These are phyloP conservation scores for Coix lacrymajobi DNA, from an alignment of 176 grass and related monocot genomes.

Conservation along the genomic window DNA sequence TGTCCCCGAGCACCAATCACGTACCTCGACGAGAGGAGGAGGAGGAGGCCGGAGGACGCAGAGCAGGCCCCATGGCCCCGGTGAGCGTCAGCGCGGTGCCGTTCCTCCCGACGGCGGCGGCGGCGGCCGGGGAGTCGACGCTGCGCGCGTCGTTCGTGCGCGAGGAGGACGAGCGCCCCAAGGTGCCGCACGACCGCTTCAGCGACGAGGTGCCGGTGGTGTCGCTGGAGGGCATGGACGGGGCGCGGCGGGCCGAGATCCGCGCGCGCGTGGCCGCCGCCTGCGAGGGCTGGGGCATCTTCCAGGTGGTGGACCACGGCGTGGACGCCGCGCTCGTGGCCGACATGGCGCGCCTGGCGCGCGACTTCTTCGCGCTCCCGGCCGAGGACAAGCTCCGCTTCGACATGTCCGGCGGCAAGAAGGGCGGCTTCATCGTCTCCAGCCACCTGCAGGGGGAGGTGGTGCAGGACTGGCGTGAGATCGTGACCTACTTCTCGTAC, in stretches of 20 bases:
- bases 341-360: conserved; percentile 45
- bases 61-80: neutral
- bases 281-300: conserved; percentile 88
- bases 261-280: conserved; percentile 52
- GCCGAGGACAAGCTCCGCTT: conserved; percentile 72
- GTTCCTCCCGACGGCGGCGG: conserved; percentile 64
- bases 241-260: conserved; percentile 54
- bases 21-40: neutral
- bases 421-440: conserved; percentile 94
- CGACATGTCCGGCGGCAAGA: conserved; percentile 96
- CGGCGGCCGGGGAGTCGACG: conserved; percentile 33
- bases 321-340: conserved; percentile 56
- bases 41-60: neutral
- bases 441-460: conserved; percentile 94
- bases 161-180: conserved; percentile 88
- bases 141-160: conserved; percentile 77
- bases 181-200: conserved; percentile 86
- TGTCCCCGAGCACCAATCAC: neutral
- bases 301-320: conserved; percentile 93
- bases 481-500: conserved; percentile 93
- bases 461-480: conserved; percentile 94
- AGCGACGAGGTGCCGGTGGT: conserved; percentile 78
- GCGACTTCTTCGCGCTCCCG: conserved; percentile 81
- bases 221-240: conserved; percentile 65
- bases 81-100: conserved; percentile 24